Evolutionary conservation across 2,329 filamentous ascomycete species (phyloP), one percentile per base, ranked within the genome.

Genomic region (Arthrobotrys conoides): DNA sequence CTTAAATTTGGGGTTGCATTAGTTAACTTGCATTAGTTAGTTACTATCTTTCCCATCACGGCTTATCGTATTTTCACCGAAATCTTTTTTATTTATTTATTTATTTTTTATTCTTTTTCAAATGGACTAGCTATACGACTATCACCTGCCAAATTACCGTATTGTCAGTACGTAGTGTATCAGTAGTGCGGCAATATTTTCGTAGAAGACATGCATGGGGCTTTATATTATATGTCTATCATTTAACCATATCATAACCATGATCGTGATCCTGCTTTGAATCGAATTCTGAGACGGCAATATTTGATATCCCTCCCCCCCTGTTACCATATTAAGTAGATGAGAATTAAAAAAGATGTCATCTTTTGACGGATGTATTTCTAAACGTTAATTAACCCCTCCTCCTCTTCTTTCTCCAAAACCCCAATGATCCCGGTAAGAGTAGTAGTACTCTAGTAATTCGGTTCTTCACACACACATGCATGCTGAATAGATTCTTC

Each of bases 141-240:
- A 67, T 30, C 51, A 66, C n/a, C 38, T 67, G 51, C 41, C 41
- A 67, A 66, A 77, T 77, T 30, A 30, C 27, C 6, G 3, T 30
- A 6, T 30, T 70, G 63, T 53, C 63, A 33, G 27, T 51, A 24
- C 24, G 33, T 36, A 36, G 33, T 36, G 9, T 36, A 9, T 6
- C 6, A 24, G 51, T 41, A 46, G 53, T 77, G 67, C 67, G 73
- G 73, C 59, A 71, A 18, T 67, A 77, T 77, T 71, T 77, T 59
- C 73, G 66, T 66, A 77, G 51, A 61, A 51, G n/a, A 36, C 44
- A n/a, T n/a, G n/a, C n/a, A n/a, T 24, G 51, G 20, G 46, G 46
- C 16, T 16, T 71, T 27, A 30, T 71, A 76, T 70, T 51, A 66
- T 70, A 66, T 65, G 48, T 20, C 51, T 38, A 70, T 77, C 59